Evolutionary conservation across 768 basidiomycete genomes (phyloP), one percentile per base, ranked within the genome.

Genomic region (Termitomyces heimii): DNA sequence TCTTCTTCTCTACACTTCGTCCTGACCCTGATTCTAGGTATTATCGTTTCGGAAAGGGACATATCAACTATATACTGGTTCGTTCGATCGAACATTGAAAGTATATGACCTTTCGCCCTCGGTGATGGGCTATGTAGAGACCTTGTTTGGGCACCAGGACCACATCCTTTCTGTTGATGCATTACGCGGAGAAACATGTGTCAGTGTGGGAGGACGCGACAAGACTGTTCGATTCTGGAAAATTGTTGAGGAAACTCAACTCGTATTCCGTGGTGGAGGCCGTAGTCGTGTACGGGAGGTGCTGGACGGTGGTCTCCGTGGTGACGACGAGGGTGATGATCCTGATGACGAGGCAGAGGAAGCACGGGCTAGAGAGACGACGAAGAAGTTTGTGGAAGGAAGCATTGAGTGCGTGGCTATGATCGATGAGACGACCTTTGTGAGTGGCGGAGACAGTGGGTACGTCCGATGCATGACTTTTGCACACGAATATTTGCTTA

Each of bases 391-490:
- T 63, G 75, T 94, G 9, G 97, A 98, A 69, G 96, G 94, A 0
- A 94, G 91, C 64, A 77, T 98, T 51, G 95, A 98, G 55, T 88
- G 86, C 62, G 88, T 96, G 16, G 86, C 90, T 14, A 94, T 98
- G 94, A 79, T 99, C 54, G 97, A 99, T 69, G 96, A 98, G 73
- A 82, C 82, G 34, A 92, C 87, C 6, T 95, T 98, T 68, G 72
- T 98, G 37, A 95, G 86, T 61, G 96, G 96, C 1, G 97, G 97
- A 4, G 95, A 99, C 70, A 95, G 91, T 66, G 97, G 96, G 94
- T 94, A 70, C 59, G 89, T 82, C 28, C 51, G 54, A 48, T 56
- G 31, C 54, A 44, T 55, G 31, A 43, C 24, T 9, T 54, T 55
- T 32, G 8, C 37, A 12, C 39, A 44, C 16, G 40, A 20, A 39